Conservation (phyloP, 1,284 basidiomycete genomes). For the Papiliotrema flavescens region DNA sequence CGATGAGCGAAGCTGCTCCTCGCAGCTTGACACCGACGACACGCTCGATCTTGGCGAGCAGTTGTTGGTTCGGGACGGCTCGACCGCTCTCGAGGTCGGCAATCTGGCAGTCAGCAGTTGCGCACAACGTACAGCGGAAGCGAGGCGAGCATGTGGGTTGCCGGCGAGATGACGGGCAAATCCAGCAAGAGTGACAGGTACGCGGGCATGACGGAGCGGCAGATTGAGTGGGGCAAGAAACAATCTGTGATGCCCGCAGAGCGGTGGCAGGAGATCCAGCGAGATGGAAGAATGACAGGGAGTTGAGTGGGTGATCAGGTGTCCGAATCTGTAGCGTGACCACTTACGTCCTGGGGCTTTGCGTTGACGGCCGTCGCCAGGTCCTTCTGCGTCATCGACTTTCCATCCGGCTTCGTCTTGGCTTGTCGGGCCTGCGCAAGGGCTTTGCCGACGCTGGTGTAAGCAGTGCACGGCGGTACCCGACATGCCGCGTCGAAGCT, state of each 20-base stretch:
- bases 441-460: constrained; percentile 57
- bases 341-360: constrained; percentile 48
- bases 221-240: too few species aligned
- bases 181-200: too few species aligned
- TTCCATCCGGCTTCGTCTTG: constrained; percentile 49
- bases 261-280: too few species aligned
- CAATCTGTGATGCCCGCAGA: too few species aligned
- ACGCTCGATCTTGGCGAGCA: constrained; percentile 89
- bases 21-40: constrained; percentile 86
- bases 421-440: constrained; percentile 77
- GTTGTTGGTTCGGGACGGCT: constrained; percentile 84
- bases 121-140: too few species aligned
- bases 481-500: too few species aligned
- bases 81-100: constrained; percentile 82
- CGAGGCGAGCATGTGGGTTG: too few species aligned
- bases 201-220: too few species aligned
- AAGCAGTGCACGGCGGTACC: not conserved
- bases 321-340: too few species aligned
- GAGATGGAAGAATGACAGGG: too few species aligned
- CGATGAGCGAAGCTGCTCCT: constrained; percentile 56
- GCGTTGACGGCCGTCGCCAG: constrained; percentile 63
- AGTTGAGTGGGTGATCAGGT: too few species aligned
- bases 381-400: constrained; percentile 76
- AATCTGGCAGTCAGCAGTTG: constrained; percentile 25
- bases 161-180: too few species aligned